phyloP scores from a whole-genome alignment of 2,329 filamentous ascomycete genomes.

The Dendryphion nanum region DNA sequence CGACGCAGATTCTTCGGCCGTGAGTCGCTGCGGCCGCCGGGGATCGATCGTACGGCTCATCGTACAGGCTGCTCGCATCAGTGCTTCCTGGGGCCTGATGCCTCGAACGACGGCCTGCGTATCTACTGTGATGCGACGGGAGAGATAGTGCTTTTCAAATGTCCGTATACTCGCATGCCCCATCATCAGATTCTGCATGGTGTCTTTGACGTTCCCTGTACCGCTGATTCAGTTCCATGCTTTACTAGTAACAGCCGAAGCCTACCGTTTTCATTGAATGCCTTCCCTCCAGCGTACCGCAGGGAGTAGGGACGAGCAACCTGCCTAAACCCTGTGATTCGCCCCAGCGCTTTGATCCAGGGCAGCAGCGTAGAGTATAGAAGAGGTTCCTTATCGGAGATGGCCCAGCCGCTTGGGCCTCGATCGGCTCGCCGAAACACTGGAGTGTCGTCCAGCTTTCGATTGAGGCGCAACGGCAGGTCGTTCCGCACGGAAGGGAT shows the following conservation, averaged over 20 bases:
- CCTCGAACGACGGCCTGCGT: constrained; percentile 1
- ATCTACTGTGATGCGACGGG: neutral
- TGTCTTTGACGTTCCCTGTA: neutral
- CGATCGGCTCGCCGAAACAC: no score
- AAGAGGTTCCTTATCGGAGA: neutral
- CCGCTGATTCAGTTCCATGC: no score
- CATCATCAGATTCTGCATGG: neutral
- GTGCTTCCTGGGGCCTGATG: neutral
- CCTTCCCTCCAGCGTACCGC: constrained; percentile 36
- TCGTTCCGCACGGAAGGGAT: no score
- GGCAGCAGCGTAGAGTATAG: neutral
- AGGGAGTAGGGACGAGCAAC: constrained; percentile 36
- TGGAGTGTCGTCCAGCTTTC: no score
- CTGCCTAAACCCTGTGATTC: constrained; percentile 35
- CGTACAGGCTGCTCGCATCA: constrained; percentile 1
- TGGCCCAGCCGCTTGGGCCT: neutral
- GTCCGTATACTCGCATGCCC: constrained; percentile 11
- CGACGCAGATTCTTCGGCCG: constrained; percentile 2
- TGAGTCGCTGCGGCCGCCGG: constrained; percentile 1
- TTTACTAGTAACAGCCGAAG: no score
- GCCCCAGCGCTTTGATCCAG: constrained; percentile 12
- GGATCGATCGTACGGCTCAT: constrained; percentile 2
- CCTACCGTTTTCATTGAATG: constrained; percentile 40
- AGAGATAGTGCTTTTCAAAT: constrained; percentile 16
- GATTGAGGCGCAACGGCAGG: no score